Conservation (phyloP, 2,329 filamentous ascomycete species). For the Cercospora zeina region DNA sequence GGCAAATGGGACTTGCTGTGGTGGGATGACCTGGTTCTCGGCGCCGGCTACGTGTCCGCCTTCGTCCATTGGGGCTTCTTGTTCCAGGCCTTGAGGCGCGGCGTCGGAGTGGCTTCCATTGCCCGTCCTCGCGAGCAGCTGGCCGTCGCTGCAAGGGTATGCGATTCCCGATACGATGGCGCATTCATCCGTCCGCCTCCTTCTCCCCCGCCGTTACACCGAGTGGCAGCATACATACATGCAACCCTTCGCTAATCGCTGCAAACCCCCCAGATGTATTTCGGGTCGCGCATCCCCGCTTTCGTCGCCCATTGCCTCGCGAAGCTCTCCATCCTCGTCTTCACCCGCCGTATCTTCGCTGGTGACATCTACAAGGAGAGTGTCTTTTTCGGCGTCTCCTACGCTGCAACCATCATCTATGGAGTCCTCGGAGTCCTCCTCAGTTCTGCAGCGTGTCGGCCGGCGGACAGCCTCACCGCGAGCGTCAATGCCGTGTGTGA, state of each 20-base stretch:
- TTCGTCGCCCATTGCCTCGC: conserved; percentile 29
- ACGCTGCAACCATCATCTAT: conserved; percentile 23
- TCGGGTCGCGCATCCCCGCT: conserved; percentile 24
- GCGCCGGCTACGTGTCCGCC: conserved; percentile 22
- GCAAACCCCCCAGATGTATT: conserved; percentile 33
- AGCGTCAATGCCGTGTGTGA: conserved; percentile 28
- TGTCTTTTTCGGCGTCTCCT: conserved; percentile 26
- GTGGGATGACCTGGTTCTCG: conserved; percentile 29
- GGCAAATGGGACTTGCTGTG: conserved; percentile 31
- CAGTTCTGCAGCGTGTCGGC: conserved; percentile 30
- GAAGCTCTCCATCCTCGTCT: conserved; percentile 31
- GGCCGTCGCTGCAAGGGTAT: conserved; percentile 18
- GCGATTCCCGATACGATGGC: no score
- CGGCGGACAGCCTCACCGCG: conserved; percentile 21
- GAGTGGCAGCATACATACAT: neutral
- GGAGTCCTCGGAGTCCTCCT: conserved; percentile 26
- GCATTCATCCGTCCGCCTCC: neutral
- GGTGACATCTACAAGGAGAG: conserved; percentile 31
- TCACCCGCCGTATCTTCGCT: conserved; percentile 30
- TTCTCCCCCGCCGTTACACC: neutral
- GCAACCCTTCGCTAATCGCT: neutral
- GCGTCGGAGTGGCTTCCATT: conserved; percentile 22
- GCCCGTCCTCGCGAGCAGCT: conserved; percentile 17
- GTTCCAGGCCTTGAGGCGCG: conserved; percentile 20
- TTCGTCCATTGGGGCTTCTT: conserved; percentile 27